These are phyloP conservation scores for Thozetella sp. DNA, from an alignment of 495 filamentous ascomycete species.

Conservation along the genomic window DNA sequence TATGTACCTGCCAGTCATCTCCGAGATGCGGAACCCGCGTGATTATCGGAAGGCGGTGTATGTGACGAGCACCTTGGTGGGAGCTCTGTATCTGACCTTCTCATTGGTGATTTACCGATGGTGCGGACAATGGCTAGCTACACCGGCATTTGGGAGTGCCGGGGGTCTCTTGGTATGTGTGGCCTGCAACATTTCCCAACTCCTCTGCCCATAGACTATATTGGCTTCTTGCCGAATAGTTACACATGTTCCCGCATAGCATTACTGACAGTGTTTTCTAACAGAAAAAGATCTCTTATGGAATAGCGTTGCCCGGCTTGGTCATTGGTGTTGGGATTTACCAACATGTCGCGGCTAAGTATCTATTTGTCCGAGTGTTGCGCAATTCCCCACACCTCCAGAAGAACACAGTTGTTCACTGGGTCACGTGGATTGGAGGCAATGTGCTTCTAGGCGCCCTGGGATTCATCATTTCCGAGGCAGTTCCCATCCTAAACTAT, in stretches of 20 bases:
- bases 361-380: constrained; percentile 34
- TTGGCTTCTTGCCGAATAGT: too few relatives aligned
- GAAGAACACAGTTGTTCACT: constrained; percentile 27
- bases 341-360: constrained; percentile 28
- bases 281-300: constrained; percentile 33
- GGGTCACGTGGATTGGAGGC: constrained; percentile 30
- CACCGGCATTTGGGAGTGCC: constrained; percentile 29
- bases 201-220: too few relatives aligned
- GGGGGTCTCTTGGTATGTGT: constrained; percentile 19
- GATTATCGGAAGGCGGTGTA: constrained; percentile 32
- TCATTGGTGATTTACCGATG: constrained; percentile 31
- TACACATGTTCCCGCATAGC: too few relatives aligned
- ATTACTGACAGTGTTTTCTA: background rate
- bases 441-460: constrained; percentile 20
- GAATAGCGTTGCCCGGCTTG: constrained; percentile 23
- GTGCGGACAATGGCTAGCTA: constrained; percentile 34
- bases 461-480: constrained; percentile 27
- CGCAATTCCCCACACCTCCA: constrained; percentile 29
- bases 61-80: constrained; percentile 27
- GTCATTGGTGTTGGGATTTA: constrained; percentile 16
- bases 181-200: too few relatives aligned
- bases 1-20: constrained; percentile 19
- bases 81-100: constrained; percentile 27
- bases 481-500: constrained; percentile 37
- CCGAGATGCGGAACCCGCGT: constrained; percentile 30